These are phyloP conservation scores for Globisporangium paddicum DNA, from an alignment of 352 stramenopile species.

Conservation along the genomic window DNA sequence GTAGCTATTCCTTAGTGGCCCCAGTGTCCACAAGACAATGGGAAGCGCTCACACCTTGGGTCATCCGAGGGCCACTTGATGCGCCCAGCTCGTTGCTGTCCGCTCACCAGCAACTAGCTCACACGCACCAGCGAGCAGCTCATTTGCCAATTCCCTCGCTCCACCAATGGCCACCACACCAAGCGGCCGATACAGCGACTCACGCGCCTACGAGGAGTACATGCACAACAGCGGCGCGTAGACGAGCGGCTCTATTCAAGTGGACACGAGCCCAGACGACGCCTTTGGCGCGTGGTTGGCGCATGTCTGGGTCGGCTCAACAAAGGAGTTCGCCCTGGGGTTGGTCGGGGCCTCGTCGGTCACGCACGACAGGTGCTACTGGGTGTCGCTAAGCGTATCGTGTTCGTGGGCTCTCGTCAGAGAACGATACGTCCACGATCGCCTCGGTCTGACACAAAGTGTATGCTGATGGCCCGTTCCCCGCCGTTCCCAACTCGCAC, in stretches of 20 bases:
- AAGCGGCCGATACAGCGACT: background rate
- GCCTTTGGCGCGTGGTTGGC: background rate
- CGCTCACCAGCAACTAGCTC: no score
- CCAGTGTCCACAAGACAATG: no score
- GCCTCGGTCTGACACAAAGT: background rate
- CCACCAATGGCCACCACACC: background rate
- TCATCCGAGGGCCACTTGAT: no score
- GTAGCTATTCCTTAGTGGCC: no score
- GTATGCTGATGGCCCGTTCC: background rate
- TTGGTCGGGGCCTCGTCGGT: background rate
- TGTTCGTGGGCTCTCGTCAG: background rate
- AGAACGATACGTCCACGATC: background rate
- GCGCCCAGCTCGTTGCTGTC: no score
- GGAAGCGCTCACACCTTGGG: no score
- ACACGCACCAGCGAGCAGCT: no score
- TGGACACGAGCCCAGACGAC: background rate
- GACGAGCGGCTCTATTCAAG: background rate
- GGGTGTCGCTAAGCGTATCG: background rate
- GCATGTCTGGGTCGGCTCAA: background rate
- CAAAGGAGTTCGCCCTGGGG: background rate
- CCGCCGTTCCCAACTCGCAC: background rate
- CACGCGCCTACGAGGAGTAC: background rate
- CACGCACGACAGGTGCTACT: background rate
- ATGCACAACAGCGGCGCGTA: background rate
- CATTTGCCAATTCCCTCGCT: no score